Evolutionary conservation across 208 protist genomes (phyloP).

Genomic region (Crithidia fasciculata): DNA sequence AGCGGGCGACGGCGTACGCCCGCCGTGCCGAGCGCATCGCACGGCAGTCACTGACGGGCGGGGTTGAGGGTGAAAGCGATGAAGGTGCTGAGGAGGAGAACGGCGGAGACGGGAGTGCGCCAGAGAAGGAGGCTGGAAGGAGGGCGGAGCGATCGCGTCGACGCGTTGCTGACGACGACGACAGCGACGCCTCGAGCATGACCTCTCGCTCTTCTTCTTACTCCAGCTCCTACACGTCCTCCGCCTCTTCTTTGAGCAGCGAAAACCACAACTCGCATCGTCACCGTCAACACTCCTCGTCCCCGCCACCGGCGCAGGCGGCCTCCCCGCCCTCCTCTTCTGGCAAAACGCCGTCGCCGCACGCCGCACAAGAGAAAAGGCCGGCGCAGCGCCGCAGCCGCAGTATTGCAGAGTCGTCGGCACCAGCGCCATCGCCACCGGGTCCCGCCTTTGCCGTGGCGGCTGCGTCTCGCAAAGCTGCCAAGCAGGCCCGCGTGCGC

Average conservation of each 20-base stretch:
- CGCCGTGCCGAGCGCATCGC: slow-evolving; percentile 38
- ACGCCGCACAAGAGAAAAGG: too few species aligned
- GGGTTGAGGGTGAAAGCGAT: neutral
- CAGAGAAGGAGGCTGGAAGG: neutral
- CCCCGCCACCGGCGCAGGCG: too few species aligned
- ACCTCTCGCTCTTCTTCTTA: neutral
- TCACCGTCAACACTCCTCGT: too few species aligned
- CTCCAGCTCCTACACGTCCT: neutral
- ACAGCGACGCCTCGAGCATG: neutral
- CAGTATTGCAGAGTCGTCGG: neutral
- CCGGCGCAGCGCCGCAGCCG: too few species aligned
- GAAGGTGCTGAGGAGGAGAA: too few species aligned
- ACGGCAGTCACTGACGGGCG: slow-evolving; percentile 21
- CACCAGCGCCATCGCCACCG: neutral
- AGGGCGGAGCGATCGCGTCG: too few species aligned
- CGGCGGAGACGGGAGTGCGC: too few species aligned
- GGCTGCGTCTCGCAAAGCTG: slow-evolving; percentile 38
- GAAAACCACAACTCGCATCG: too few species aligned
- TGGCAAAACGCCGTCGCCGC: too few species aligned
- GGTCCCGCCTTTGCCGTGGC: slow-evolving; percentile 23
- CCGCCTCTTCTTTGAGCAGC: neutral
- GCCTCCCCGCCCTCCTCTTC: too few species aligned
- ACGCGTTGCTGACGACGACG: too few species aligned
- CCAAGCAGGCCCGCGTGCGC: slow-evolving; percentile 52
- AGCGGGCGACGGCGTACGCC: slow-evolving; percentile 65